Conservation (phyloP, 192 early-diverging fungal species). For the Spinellus fusiger region DNA sequence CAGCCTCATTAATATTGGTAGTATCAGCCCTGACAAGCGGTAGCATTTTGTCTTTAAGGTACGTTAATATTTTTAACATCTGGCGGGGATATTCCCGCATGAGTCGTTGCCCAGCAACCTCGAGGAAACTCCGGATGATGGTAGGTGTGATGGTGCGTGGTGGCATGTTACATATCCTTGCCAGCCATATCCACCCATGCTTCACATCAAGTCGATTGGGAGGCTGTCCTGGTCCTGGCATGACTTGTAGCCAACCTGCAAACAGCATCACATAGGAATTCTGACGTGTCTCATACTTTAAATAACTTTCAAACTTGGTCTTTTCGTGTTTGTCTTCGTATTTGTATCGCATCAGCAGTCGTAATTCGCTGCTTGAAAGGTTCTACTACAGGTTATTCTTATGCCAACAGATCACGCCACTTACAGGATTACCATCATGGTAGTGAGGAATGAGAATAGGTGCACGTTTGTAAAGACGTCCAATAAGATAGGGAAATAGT, state of each 20-base stretch:
- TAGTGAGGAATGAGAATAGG: conserved; percentile 66
- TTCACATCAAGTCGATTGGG: conserved; percentile 44
- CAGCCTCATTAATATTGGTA: neutral
- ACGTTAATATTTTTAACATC: conserved; percentile 36
- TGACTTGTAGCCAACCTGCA: conserved; percentile 59
- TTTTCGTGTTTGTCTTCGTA: conserved; percentile 24
- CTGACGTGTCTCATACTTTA: conserved; percentile 61
- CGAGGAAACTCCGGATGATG: conserved; percentile 55
- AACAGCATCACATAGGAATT: conserved; percentile 63
- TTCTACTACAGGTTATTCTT: conserved; percentile 38
- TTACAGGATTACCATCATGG: conserved; percentile 41
- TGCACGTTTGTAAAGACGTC: conserved; percentile 62
- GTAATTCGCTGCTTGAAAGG: conserved; percentile 23
- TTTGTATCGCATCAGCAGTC: conserved; percentile 33
- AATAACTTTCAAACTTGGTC: conserved; percentile 44
- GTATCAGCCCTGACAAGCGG: conserved; percentile 22
- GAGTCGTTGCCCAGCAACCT: conserved; percentile 34
- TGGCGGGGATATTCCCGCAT: conserved; percentile 37
- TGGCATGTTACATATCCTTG: conserved; percentile 60
- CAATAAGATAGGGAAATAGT: conserved; percentile 56
- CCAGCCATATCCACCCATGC: conserved; percentile 69
- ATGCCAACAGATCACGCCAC: conserved; percentile 11
- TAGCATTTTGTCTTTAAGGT: conserved; percentile 27
- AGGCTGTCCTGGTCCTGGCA: conserved; percentile 28
- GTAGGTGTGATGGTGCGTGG: conserved; percentile 60